These are phyloP conservation scores for Leccinum uliginosum DNA, from an alignment of 768 basidiomycete species.

Conservation along the genomic window DNA sequence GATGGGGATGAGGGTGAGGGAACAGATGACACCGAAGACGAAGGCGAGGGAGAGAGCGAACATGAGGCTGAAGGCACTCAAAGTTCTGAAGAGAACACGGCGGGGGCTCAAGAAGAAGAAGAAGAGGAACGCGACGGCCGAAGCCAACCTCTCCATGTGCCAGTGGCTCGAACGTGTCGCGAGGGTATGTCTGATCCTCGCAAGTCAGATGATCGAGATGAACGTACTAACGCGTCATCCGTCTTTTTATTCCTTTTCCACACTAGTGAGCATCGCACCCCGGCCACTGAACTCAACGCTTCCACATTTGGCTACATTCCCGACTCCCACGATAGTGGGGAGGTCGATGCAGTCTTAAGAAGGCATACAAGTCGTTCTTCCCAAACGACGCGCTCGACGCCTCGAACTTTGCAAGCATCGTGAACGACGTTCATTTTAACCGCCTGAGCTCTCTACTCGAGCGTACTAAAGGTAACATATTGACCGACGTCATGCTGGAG, in stretches of 20 bases:
- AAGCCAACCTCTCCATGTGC: slow-evolving; percentile 51
- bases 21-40: not conserved
- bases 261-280: too few species aligned
- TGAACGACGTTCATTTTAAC: slow-evolving; percentile 49
- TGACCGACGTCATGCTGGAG: slow-evolving; percentile 43
- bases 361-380: slow-evolving; percentile 46
- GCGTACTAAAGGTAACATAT: slow-evolving; percentile 52
- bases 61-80: not conserved
- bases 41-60: not conserved
- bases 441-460: slow-evolving; percentile 50
- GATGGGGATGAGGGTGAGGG: not conserved
- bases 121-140: slow-evolving; percentile 20
- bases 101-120: slow-evolving; percentile 1
- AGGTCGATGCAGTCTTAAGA: slow-evolving; percentile 42
- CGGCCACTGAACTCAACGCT: too few species aligned
- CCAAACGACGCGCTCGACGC: slow-evolving; percentile 48
- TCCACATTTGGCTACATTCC: too few species aligned
- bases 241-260: not conserved
- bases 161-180: slow-evolving; percentile 83
- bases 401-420: slow-evolving; percentile 44
- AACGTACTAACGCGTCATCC: slow-evolving; percentile 50
- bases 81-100: not conserved
- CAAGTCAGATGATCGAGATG: slow-evolving; percentile 81
- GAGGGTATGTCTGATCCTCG: slow-evolving; percentile 71
- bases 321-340: too few species aligned